Evolutionary conservation across 1,284 basidiomycete species (phyloP).

Genomic region (Mrakiaceae sp.): DNA sequence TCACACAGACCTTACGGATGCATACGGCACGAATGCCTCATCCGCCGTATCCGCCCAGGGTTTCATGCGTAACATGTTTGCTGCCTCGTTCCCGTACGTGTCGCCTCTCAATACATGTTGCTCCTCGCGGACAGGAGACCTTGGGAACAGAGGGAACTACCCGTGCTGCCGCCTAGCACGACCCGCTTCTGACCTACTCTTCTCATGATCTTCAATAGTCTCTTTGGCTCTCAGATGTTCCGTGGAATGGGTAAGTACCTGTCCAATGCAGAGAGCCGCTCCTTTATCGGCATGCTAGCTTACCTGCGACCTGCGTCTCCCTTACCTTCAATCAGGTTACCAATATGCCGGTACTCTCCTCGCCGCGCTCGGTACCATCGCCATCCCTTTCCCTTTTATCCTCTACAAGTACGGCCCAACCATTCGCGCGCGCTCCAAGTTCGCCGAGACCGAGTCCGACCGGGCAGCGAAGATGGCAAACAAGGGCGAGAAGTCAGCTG

Average conservation of each 20-base stretch:
- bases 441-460: conserved; percentile 19
- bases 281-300: too few species aligned
- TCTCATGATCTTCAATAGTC: too few species aligned
- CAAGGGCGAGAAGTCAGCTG: too few species aligned
- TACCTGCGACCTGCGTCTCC: neutral
- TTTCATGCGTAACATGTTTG: conserved; percentile 12
- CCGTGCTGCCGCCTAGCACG: too few species aligned
- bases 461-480: too few species aligned
- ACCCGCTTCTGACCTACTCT: too few species aligned
- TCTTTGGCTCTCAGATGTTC: too few species aligned
- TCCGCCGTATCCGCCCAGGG: conserved; percentile 21
- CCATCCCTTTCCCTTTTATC: conserved; percentile 23
- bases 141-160: too few species aligned
- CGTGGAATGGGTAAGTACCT: too few species aligned
- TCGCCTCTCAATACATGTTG: too few species aligned
- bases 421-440: conserved; percentile 37
- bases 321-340: neutral
- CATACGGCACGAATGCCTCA: conserved; percentile 20
- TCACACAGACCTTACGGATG: conserved; percentile 17
- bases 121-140: too few species aligned
- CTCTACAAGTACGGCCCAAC: conserved; percentile 38
- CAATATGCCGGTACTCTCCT: conserved; percentile 3
- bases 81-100: neutral
- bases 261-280: too few species aligned
- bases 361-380: neutral